Evolutionary conservation across 345 rosid species (phyloP), one percentile per base, ranked within the genome.

Genomic region (Lepidium didymum): DNA sequence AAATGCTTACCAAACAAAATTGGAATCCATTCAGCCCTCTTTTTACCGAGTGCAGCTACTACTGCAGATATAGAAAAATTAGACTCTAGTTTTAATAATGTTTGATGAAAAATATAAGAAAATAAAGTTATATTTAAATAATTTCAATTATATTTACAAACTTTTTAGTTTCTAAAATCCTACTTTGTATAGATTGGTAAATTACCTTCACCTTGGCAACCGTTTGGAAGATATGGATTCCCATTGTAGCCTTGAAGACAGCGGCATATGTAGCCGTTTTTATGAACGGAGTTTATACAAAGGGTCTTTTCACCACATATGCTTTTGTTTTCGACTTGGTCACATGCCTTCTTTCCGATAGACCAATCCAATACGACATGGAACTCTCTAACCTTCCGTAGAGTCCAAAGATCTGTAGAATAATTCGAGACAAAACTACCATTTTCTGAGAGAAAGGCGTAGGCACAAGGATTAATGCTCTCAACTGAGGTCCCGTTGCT

Each of bases 391-490:
- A 52, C 34, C 0, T 21, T 37, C 10, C 33, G 1, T 2, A 71
- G 10, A 29, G 46, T 3, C 15, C 0, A 0, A 14, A 75, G 72
- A 34, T 71, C 66, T 1, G 3, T 2, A 1, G 18, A 4, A 12
- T 62, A 0, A 6, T 0, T 16, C 41, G 68, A 75, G 8, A 23
- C 4, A 4, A 59, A 65, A 1, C 0, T 0, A 16, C 10, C 16
- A 15, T 71, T 25, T 69, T 78, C 78, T 0, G 65, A 74, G 2
- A 71, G 8, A 52, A 79, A 81, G 0, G 77, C 81, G 3, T 59
- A 79, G 72, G 62, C 72, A 64, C 85, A 82, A 4, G 43, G 56
- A 14, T 64, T 77, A 55, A 73, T 76, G 7, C 21, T 0, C 1
- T 52, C 10, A 50, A 16, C 53, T 10, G 6, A 74, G 47, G 4